Conservation (phyloP, 2,329 filamentous ascomycete genomes). For the Ophiostoma tasmaniense region DNA sequence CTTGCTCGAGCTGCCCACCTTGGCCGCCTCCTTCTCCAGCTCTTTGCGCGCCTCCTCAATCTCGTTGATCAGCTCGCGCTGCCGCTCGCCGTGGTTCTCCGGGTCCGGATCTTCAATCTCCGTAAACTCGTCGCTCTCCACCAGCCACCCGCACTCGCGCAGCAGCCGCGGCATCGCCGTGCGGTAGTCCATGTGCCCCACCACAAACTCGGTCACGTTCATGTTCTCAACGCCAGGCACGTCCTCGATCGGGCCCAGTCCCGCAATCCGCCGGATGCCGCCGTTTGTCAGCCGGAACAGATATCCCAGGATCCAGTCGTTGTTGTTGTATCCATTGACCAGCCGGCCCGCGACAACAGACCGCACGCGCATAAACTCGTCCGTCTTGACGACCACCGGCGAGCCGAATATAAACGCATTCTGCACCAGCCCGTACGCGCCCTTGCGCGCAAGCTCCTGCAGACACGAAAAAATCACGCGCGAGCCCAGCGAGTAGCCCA, state of each 20-base stretch:
- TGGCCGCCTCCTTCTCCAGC: slow-evolving; percentile 73
- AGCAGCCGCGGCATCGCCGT: slow-evolving; percentile 82
- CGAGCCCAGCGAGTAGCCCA: slow-evolving; percentile 88
- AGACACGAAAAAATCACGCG: slow-evolving; percentile 89
- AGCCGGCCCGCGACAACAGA: slow-evolving; percentile 88
- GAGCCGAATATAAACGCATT: slow-evolving; percentile 95
- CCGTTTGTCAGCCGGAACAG: slow-evolving; percentile 91
- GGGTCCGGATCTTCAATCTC: slow-evolving; percentile 98
- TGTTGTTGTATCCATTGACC: slow-evolving; percentile 86
- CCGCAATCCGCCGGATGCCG: slow-evolving; percentile 81
- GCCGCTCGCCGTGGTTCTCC: slow-evolving; percentile 78
- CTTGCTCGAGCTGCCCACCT: slow-evolving; percentile 43
- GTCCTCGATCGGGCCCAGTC: slow-evolving; percentile 65
- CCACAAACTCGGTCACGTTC: slow-evolving; percentile 75
- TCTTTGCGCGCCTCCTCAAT: slow-evolving; percentile 90
- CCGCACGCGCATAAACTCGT: slow-evolving; percentile 74
- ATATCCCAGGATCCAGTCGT: slow-evolving; percentile 96
- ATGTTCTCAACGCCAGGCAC: slow-evolving; percentile 82
- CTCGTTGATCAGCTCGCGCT: slow-evolving; percentile 89
- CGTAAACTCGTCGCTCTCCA: slow-evolving; percentile 86
- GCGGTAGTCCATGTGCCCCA: slow-evolving; percentile 95
- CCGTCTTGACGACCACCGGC: slow-evolving; percentile 81
- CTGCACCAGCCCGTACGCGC: slow-evolving; percentile 79
- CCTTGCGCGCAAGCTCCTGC: slow-evolving; percentile 73
- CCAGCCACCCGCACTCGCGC: slow-evolving; percentile 79